Evolutionary conservation across 768 basidiomycete species (phyloP).

Genomic region (Udeniomyces megalosporus): DNA sequence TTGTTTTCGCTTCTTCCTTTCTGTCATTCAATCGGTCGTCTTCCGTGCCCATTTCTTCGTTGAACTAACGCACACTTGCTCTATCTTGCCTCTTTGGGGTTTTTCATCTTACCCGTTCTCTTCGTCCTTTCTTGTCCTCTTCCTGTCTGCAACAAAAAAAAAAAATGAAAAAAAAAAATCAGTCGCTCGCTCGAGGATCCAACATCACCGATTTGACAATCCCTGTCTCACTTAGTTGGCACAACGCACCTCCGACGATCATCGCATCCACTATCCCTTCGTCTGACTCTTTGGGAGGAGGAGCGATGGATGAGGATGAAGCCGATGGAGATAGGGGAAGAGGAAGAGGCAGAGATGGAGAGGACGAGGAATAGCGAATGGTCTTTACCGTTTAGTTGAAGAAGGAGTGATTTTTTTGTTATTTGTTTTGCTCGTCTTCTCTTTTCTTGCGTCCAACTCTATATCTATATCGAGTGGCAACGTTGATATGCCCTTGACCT

Average conservation of each 20-base stretch:
- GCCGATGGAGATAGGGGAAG: slow-evolving; percentile 6
- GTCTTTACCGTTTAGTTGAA: too few species aligned
- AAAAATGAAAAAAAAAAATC: too few species aligned
- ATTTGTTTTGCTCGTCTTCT: too few species aligned
- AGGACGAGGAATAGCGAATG: slow-evolving; percentile 9
- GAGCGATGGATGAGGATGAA: slow-evolving; percentile 11
- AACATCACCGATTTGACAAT: slow-evolving; percentile 10
- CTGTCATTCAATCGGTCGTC: not conserved
- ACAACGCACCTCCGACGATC: slow-evolving; percentile 9
- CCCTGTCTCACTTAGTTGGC: slow-evolving; percentile 4
- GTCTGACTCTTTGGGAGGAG: too few species aligned
- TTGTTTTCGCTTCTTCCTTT: not conserved
- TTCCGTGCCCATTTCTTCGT: not conserved
- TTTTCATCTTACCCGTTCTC: too few species aligned
- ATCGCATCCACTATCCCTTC: not conserved
- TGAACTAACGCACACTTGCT: too few species aligned
- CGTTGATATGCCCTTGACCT: too few species aligned
- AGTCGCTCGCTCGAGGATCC: slow-evolving; percentile 9
- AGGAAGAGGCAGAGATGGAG: slow-evolving; percentile 5
- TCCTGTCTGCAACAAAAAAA: too few species aligned
- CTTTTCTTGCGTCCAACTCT: too few species aligned
- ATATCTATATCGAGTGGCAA: too few species aligned
- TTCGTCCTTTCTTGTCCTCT: not conserved
- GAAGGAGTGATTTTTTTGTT: slow-evolving; percentile 14
- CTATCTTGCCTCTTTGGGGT: too few species aligned